Percentiles rank a stretch among this genome's conserved stretches.
These are phyloP conservation scores for Colletotrichum tofieldiae DNA, from an alignment of 2,329 filamentous ascomycete genomes.

Conservation along the genomic window DNA sequence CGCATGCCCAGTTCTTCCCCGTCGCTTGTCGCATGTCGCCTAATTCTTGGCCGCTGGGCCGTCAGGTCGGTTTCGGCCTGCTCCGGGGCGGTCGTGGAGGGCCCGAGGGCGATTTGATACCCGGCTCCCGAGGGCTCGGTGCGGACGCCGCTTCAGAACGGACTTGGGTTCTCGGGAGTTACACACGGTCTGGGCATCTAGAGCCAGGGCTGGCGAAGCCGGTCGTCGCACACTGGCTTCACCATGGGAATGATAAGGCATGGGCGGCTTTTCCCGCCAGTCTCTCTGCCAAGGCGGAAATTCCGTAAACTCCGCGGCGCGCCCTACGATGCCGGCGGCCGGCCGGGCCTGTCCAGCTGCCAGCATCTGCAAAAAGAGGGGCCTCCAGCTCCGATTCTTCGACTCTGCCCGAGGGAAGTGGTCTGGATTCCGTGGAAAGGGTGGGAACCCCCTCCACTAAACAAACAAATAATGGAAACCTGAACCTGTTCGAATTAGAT, in stretches of 20 bases:
- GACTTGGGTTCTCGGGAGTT: not conserved
- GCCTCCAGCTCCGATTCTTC: not conserved
- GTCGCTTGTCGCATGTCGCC: not conserved
- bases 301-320: not conserved
- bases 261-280: not conserved
- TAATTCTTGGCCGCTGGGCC: slow-evolving; percentile 11
- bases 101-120: not conserved
- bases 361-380: not conserved
- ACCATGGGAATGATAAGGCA: not conserved
- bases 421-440: not conserved
- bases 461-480: slow-evolving; percentile 29
- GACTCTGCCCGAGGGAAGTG: slow-evolving; percentile 14
- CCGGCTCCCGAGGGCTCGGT: not conserved
- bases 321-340: too few relatives aligned
- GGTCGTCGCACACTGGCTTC: not conserved
- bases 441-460: not conserved
- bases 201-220: not conserved
- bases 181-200: not conserved
- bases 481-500: not conserved
- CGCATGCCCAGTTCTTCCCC: not conserved
- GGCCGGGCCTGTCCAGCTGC: not conserved
- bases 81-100: not conserved
- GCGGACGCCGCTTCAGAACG: not conserved
- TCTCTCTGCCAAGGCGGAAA: not conserved
- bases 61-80: slow-evolving; percentile 27